These are phyloP conservation scores for Mycothermus thermophilus DNA, from an alignment of 495 filamentous ascomycete genomes.

Conservation along the genomic window DNA sequence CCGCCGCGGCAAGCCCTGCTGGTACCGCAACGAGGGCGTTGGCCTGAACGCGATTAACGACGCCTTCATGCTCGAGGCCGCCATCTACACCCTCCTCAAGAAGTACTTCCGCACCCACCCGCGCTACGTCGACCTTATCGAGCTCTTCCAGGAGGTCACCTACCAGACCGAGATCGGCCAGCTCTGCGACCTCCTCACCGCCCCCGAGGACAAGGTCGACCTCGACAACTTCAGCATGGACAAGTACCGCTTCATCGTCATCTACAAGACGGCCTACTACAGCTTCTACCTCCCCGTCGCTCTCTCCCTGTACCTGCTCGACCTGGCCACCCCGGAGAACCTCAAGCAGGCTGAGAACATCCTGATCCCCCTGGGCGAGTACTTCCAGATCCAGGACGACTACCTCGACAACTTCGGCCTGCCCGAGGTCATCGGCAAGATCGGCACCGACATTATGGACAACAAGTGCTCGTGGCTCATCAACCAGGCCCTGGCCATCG, in stretches of 20 bases:
- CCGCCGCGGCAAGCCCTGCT: conserved; percentile 83
- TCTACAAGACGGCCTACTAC: conserved; percentile 99
- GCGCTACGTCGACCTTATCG: conserved; percentile 74
- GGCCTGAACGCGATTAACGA: conserved; percentile 97
- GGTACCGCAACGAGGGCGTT: conserved; percentile 78
- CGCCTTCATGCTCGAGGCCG: conserved; percentile 83
- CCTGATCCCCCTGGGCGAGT: conserved; percentile 94
- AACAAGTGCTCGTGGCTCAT: conserved; percentile 99
- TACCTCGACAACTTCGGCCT: conserved; percentile 95
- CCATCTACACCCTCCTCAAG: conserved; percentile 83
- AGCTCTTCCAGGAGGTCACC: conserved; percentile 89
- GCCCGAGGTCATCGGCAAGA: conserved; percentile 85
- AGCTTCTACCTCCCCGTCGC: conserved; percentile 98
- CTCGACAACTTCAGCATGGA: conserved; percentile 85
- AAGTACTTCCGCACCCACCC: conserved; percentile 80
- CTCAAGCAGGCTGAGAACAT: conserved; percentile 77
- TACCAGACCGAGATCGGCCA: conserved; percentile 93
- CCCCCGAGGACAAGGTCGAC: conserved; percentile 82
- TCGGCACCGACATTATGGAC: conserved; percentile 95
- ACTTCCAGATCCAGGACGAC: conserved; percentile 98
- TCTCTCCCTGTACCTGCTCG: conserved; percentile 67
- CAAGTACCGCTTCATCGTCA: conserved; percentile 97
- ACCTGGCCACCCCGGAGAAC: conserved; percentile 69
- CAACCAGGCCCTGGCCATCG: conserved; percentile 75
- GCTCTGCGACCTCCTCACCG: conserved; percentile 85